Percentiles rank a stretch among this genome's conserved stretches.
phyloP scores from a whole-genome alignment of 257 asterid species.

The Solanum clarkiae region DNA sequence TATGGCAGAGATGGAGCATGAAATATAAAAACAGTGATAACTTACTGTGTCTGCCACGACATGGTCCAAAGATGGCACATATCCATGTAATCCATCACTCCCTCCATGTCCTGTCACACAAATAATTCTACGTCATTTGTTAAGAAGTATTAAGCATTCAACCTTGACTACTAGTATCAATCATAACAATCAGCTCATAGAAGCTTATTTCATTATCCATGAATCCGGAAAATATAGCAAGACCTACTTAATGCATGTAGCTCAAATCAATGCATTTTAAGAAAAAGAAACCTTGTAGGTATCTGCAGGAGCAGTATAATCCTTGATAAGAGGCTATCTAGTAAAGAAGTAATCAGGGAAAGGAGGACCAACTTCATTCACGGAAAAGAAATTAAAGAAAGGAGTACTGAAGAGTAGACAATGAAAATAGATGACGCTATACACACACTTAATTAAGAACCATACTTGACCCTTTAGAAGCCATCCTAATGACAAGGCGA shows the following conservation, averaged over 20 bases:
- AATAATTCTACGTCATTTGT: background rate
- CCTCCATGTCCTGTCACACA: constrained; percentile 85
- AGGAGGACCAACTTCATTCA: background rate
- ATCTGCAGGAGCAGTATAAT: background rate
- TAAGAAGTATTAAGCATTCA: background rate
- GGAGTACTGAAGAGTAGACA: background rate
- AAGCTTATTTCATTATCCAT: background rate
- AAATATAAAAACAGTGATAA: background rate
- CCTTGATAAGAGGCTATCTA: background rate
- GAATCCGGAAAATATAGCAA: background rate
- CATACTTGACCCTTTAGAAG: background rate
- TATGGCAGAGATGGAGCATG: background rate
- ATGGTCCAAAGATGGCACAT: constrained; percentile 94
- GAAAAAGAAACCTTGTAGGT: background rate
- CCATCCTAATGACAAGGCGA: background rate
- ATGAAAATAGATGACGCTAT: background rate
- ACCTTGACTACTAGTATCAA: background rate
- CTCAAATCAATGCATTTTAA: background rate
- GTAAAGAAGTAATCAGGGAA: background rate
- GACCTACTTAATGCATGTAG: background rate
- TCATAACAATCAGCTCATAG: background rate
- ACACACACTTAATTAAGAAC: background rate
- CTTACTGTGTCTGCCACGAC: constrained; percentile 97
- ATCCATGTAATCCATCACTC: constrained; percentile 99
- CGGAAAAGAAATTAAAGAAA: background rate